Percentiles rank a stretch among this genome's conserved stretches.
These are phyloP conservation scores for Pisolithus orientalis DNA, from an alignment of 768 basidiomycete genomes.

Conservation along the genomic window DNA sequence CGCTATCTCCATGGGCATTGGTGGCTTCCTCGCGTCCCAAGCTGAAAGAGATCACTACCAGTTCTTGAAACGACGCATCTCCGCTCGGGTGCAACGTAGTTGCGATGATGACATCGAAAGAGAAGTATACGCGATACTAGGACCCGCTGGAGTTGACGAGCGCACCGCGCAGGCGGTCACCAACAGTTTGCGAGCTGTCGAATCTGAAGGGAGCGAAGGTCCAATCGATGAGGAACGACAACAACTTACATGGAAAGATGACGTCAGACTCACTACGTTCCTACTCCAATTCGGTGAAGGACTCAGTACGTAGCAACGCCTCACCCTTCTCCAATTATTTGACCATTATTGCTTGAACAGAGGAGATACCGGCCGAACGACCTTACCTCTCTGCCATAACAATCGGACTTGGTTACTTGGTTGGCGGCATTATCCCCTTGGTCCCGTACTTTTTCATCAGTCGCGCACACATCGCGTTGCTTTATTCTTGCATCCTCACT, in stretches of 20 bases:
- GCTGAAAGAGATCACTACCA: constrained; percentile 94
- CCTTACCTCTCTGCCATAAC: constrained; percentile 90
- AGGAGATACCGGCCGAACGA: constrained; percentile 82
- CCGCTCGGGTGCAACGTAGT: constrained; percentile 77
- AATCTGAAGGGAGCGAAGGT: constrained; percentile 34
- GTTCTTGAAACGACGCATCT: constrained; percentile 68
- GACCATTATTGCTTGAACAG: constrained; percentile 30
- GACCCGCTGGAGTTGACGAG: constrained; percentile 86
- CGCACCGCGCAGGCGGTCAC: constrained; percentile 75
- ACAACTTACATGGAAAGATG: constrained; percentile 59
- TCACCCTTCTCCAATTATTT: neutral
- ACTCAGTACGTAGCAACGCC: constrained; percentile 47
- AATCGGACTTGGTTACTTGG: constrained; percentile 89
- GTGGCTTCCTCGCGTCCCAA: constrained; percentile 95
- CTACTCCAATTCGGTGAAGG: constrained; percentile 95
- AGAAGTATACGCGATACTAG: constrained; percentile 84
- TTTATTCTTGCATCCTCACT: constrained; percentile 76
- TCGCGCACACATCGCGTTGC: constrained; percentile 56
- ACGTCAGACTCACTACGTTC: constrained; percentile 88
- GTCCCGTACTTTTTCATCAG: constrained; percentile 88
- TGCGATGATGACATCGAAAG: constrained; percentile 96
- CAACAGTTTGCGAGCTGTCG: constrained; percentile 61
- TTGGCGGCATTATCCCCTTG: constrained; percentile 91
- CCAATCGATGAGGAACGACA: constrained; percentile 49
- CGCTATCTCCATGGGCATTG: constrained; percentile 97